Conservation (phyloP, 2,329 filamentous ascomycete genomes). For the Fusarium sp. region DNA sequence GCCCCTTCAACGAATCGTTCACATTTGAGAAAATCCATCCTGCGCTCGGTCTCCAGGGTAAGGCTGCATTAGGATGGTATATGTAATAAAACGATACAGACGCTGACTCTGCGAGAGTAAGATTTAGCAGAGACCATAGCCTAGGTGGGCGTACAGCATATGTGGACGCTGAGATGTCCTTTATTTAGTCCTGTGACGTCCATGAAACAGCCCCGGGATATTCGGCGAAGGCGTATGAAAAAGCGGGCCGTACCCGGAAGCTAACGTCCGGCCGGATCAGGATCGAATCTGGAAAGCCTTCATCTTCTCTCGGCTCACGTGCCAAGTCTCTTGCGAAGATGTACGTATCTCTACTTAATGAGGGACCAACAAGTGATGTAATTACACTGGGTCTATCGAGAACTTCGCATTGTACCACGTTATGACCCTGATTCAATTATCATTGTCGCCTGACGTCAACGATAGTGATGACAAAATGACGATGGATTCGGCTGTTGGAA, state of each 20-base stretch:
- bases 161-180: not conserved
- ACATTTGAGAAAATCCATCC: not conserved
- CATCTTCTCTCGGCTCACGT: not conserved
- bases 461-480: conserved; percentile 41
- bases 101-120: not conserved
- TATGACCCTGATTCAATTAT: conserved; percentile 1
- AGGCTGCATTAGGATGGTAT: not conserved
- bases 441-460: conserved; percentile 36
- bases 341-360: not conserved
- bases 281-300: not conserved
- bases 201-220: not conserved
- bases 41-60: not conserved
- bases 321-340: conserved; percentile 12
- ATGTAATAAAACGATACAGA: not conserved
- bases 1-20: not conserved
- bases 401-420: not conserved
- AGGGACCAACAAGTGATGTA: conserved; percentile 21
- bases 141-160: not conserved
- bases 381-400: conserved; percentile 25
- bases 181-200: not conserved
- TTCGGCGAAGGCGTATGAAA: not conserved
- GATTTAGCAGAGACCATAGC: not conserved
- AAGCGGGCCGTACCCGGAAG: conserved; percentile 10
- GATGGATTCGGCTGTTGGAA: not conserved
- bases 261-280: conserved; percentile 24